Evolutionary conservation across 2,329 filamentous ascomycete species (phyloP).

Genomic region (Juglanconis juglandina): DNA sequence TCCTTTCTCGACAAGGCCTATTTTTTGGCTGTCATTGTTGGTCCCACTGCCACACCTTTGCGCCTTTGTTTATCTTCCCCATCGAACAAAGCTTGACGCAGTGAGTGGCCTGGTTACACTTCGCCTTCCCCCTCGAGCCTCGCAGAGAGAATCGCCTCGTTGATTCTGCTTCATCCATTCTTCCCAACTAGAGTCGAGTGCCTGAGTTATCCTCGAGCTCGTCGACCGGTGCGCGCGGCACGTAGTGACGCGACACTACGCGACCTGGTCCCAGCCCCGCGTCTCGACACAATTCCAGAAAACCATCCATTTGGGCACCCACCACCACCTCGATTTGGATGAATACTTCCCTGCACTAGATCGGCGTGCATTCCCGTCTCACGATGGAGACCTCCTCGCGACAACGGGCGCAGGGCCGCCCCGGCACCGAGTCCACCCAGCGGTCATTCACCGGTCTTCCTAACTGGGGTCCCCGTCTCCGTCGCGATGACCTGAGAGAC

Average conservation of each 20-base stretch:
- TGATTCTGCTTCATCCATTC: neutral
- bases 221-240: neutral
- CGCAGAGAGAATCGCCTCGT: neutral
- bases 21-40: conserved; percentile 14
- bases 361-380: conserved; percentile 1
- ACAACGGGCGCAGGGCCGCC: conserved; percentile 12
- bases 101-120: neutral
- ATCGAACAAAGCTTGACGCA: neutral
- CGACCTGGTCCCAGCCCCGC: conserved; percentile 47
- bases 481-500: neutral
- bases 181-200: neutral
- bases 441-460: conserved; percentile 7
- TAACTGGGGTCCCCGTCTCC: neutral
- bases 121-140: conserved; percentile 2
- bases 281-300: conserved; percentile 72
- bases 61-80: conserved; percentile 17
- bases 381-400: conserved; percentile 17
- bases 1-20: neutral
- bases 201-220: neutral
- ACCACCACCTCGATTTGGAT: neutral
- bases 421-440: conserved; percentile 3
- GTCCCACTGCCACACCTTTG: conserved; percentile 14
- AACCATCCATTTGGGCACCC: conserved; percentile 48
- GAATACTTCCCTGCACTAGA: neutral
- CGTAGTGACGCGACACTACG: conserved; percentile 9